These are phyloP conservation scores for Aspergillus fischeri DNA, from an alignment of 2,329 filamentous ascomycete genomes.

Conservation along the genomic window DNA sequence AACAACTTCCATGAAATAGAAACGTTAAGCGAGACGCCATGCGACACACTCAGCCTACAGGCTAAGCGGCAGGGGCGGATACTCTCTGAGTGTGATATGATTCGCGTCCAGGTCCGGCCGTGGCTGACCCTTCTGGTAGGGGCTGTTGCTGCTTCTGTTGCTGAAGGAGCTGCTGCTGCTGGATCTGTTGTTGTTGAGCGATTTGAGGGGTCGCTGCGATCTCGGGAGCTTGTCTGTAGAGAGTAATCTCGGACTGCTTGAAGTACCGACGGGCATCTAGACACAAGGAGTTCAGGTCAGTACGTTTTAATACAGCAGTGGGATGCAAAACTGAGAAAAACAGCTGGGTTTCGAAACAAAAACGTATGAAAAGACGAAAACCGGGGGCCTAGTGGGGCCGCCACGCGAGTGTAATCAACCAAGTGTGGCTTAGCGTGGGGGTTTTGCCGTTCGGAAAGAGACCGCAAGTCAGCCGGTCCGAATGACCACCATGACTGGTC, in stretches of 20 bases:
- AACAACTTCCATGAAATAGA: slow-evolving; percentile 4
- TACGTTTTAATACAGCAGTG: slow-evolving; percentile 8
- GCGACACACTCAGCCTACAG: not conserved
- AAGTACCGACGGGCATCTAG: slow-evolving; percentile 93
- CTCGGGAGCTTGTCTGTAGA: slow-evolving; percentile 71
- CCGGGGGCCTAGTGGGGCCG: slow-evolving; percentile 19
- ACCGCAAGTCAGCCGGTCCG: slow-evolving; percentile 12
- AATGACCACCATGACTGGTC: slow-evolving; percentile 16
- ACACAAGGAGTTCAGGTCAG: slow-evolving; percentile 9
- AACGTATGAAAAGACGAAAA: slow-evolving; percentile 8
- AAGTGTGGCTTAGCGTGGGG: slow-evolving; percentile 29
- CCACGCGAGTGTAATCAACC: slow-evolving; percentile 17
- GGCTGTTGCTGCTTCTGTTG: slow-evolving; percentile 32
- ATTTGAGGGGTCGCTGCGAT: slow-evolving; percentile 39
- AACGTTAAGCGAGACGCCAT: not conserved
- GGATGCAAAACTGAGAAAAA: not conserved
- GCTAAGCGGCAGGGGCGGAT: slow-evolving; percentile 25
- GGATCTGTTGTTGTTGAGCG: slow-evolving; percentile 38
- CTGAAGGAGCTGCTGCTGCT: slow-evolving; percentile 34
- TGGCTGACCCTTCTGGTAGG: slow-evolving; percentile 34
- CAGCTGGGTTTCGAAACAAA: not conserved
- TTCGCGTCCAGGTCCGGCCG: slow-evolving; percentile 30
- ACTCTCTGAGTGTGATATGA: slow-evolving; percentile 14
- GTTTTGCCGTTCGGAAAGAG: not conserved
- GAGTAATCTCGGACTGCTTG: slow-evolving; percentile 97